Evolutionary conservation across 1,284 basidiomycete species (phyloP).

Genomic region (Tilletia walkeri): DNA sequence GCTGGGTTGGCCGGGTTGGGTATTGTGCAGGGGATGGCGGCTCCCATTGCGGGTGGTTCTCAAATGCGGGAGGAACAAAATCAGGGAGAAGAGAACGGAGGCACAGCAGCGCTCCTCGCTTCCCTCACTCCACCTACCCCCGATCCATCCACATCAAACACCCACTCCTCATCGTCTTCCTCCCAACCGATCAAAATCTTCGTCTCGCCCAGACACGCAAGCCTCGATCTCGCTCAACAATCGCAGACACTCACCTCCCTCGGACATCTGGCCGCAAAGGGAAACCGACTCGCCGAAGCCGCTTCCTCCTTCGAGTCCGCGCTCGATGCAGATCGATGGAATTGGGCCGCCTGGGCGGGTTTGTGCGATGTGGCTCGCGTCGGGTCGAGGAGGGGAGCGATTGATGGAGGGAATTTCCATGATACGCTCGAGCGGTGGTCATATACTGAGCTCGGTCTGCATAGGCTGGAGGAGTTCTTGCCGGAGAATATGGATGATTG

Average conservation of each 20-base stretch:
- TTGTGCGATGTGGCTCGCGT: slow-evolving; percentile 43
- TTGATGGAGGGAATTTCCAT: neutral
- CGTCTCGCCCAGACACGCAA: slow-evolving; percentile 19
- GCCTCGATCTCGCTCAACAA: slow-evolving; percentile 24
- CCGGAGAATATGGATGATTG: slow-evolving; percentile 14
- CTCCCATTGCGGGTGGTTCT: neutral
- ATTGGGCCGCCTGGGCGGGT: slow-evolving; percentile 47
- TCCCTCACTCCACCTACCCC: neutral
- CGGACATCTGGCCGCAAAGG: slow-evolving; percentile 34
- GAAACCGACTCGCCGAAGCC: slow-evolving; percentile 33
- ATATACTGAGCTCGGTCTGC: slow-evolving; percentile 16
- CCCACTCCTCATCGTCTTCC: neutral
- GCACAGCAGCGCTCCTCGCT: neutral
- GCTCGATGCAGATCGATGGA: slow-evolving; percentile 36
- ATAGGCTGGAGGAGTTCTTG: slow-evolving; percentile 24
- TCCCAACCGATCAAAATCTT: slow-evolving; percentile 12
- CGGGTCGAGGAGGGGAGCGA: slow-evolving; percentile 1
- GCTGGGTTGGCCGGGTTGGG: neutral
- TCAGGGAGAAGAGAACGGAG: neutral
- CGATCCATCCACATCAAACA: neutral
- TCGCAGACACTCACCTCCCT: slow-evolving; percentile 39
- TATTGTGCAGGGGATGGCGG: neutral
- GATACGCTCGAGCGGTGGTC: slow-evolving; percentile 27
- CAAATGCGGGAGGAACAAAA: neutral
- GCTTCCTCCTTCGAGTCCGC: slow-evolving; percentile 30